Conservation (phyloP, 1,139 yeast species). For the Yamadazyma sp. region DNA sequence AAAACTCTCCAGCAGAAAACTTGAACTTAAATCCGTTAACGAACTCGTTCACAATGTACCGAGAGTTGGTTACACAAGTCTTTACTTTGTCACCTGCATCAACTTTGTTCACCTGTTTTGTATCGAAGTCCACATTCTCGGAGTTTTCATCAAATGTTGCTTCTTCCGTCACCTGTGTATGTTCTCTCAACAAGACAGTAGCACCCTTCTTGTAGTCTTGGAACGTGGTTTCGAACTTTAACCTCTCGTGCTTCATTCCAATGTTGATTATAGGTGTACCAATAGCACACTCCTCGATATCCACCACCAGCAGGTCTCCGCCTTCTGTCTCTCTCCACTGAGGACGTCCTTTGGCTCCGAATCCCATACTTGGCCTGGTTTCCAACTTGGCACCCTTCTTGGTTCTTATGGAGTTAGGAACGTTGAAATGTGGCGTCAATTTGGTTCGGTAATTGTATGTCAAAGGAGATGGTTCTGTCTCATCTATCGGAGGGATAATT, state of each 20-base stretch:
- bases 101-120: conserved; percentile 22
- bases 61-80: conserved; percentile 65
- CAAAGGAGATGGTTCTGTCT: conserved; percentile 79
- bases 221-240: conserved; percentile 48
- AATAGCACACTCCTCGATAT: conserved; percentile 90
- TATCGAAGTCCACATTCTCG: conserved; percentile 45
- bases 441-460: conserved; percentile 82
- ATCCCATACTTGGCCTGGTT: conserved; percentile 75
- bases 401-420: conserved; percentile 47
- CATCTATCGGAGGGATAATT: conserved; percentile 56
- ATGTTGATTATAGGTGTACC: conserved; percentile 78
- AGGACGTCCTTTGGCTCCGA: conserved; percentile 81
- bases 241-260: conserved; percentile 75
- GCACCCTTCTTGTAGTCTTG: conserved; percentile 76
- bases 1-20: conserved; percentile 91
- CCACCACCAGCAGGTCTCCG: conserved; percentile 58
- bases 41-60: conserved; percentile 78
- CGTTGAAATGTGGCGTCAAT: conserved; percentile 91
- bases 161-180: conserved; percentile 41
- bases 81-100: conserved; percentile 30
- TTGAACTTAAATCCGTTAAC: conserved; percentile 75
- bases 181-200: conserved; percentile 80
- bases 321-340: conserved; percentile 61
- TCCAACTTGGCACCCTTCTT: conserved; percentile 34
- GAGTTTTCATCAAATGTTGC: conserved; percentile 26